A percentile compares a stretch with the other conserved stretches of the same genome.
Conservation (phyloP, 371 early-diverging fungal species). For the Mortierella sp. region DNA sequence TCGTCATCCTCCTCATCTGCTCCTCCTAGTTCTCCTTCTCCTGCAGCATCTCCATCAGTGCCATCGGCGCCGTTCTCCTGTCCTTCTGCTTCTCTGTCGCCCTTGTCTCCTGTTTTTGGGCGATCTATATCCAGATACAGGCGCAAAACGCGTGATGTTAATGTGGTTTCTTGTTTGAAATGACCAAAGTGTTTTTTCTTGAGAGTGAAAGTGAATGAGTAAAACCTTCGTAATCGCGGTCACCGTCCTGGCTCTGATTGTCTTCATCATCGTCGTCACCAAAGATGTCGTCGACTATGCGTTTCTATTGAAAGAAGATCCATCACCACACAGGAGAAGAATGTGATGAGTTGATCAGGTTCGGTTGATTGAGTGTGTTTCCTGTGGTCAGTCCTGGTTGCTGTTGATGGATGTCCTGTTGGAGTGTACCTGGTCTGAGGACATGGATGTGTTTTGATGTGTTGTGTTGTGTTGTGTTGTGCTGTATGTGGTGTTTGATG, state of each 20-base stretch:
- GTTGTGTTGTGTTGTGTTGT: neutral
- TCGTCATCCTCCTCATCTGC: slow-evolving; percentile 32
- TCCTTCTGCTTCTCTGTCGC: neutral
- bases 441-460: slow-evolving; percentile 13
- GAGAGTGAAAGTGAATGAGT: neutral
- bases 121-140: slow-evolving; percentile 19
- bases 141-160: neutral
- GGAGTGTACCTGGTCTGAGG: slow-evolving; percentile 41
- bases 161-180: neutral
- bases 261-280: slow-evolving; percentile 55
- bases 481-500: neutral
- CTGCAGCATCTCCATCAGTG: slow-evolving; percentile 10
- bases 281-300: slow-evolving; percentile 41
- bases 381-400: neutral
- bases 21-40: slow-evolving; percentile 13
- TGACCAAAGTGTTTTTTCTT: neutral
- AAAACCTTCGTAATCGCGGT: slow-evolving; percentile 15
- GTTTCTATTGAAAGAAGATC: slow-evolving; percentile 21
- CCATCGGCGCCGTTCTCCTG: neutral
- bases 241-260: slow-evolving; percentile 12
- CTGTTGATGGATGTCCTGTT: neutral
- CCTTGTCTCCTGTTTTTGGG: neutral
- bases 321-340: neutral
- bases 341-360: neutral
- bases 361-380: neutral